Evolutionary conservation across 495 filamentous ascomycete genomes (phyloP).

Genomic region (Trichocladium antarcticum): DNA sequence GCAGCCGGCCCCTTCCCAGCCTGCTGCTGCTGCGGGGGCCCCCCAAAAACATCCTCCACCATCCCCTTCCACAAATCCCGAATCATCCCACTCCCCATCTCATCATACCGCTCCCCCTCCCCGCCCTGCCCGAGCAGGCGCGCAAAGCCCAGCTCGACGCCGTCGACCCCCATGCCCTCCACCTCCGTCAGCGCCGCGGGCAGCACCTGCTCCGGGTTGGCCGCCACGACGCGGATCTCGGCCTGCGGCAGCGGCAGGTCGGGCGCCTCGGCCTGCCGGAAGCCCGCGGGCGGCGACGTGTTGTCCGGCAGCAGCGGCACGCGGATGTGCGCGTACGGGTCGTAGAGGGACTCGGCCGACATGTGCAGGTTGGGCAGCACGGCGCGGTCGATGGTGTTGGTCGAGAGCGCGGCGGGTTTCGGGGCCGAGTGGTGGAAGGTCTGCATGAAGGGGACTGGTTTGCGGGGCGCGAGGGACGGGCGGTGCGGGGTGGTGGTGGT

Average conservation of each 20-base stretch:
- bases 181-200: slow-evolving; percentile 35
- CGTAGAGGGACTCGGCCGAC: slow-evolving; percentile 13
- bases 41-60: slow-evolving; percentile 36
- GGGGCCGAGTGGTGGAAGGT: slow-evolving; percentile 38
- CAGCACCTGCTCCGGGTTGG: slow-evolving; percentile 32
- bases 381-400: slow-evolving; percentile 30
- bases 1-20: neutral
- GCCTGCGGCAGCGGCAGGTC: slow-evolving; percentile 27
- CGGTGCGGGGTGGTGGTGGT: slow-evolving; percentile 18
- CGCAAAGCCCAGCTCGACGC: slow-evolving; percentile 38
- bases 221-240: slow-evolving; percentile 35
- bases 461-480: slow-evolving; percentile 15
- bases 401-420: slow-evolving; percentile 13
- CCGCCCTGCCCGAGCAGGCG: slow-evolving; percentile 18
- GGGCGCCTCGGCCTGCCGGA: slow-evolving; percentile 16
- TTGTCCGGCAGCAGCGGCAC: slow-evolving; percentile 40
- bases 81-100: slow-evolving; percentile 30
- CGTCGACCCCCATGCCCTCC: slow-evolving; percentile 38
- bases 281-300: slow-evolving; percentile 12
- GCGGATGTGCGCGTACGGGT: slow-evolving; percentile 33
- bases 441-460: slow-evolving; percentile 37
- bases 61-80: slow-evolving; percentile 37
- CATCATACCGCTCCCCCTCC: slow-evolving; percentile 9
- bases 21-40: too few relatives aligned
- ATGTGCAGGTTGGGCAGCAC: slow-evolving; percentile 29